Conservation (phyloP, 805 yeast species). For the Metschnikowia amazonensis region DNA sequence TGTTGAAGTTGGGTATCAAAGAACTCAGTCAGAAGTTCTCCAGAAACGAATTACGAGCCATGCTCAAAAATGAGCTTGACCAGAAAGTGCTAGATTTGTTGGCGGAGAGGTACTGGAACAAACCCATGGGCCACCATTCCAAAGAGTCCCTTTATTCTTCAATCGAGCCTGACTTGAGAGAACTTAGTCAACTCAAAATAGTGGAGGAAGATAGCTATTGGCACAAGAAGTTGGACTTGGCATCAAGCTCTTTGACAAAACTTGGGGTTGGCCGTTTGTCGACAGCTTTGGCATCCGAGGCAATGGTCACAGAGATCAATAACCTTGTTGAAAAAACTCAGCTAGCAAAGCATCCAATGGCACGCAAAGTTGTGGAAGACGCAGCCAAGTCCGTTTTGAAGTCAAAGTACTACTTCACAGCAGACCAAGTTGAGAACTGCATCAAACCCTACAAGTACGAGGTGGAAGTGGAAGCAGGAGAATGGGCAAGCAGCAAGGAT, state of each 20-base stretch:
- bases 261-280: slow-evolving; percentile 91
- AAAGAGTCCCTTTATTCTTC: slow-evolving; percentile 13
- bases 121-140: slow-evolving; percentile 36
- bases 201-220: slow-evolving; percentile 71
- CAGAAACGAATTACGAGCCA: slow-evolving; percentile 71
- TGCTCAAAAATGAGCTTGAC: slow-evolving; percentile 80
- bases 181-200: slow-evolving; percentile 49
- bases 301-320: slow-evolving; percentile 72
- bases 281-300: slow-evolving; percentile 76
- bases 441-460: slow-evolving; percentile 97
- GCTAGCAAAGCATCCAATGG: slow-evolving; percentile 80
- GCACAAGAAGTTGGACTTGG: slow-evolving; percentile 81
- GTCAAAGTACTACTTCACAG: slow-evolving; percentile 79
- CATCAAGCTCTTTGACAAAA: slow-evolving; percentile 82
- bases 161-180: slow-evolving; percentile 49
- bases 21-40: slow-evolving; percentile 82
- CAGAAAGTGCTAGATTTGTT: slow-evolving; percentile 82
- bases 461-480: slow-evolving; percentile 92
- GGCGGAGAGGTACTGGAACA: slow-evolving; percentile 92
- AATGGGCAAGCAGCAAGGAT: slow-evolving; percentile 80
- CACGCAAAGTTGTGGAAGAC: slow-evolving; percentile 73
- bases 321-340: slow-evolving; percentile 71
- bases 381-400: slow-evolving; percentile 80
- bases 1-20: slow-evolving; percentile 79
- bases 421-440: slow-evolving; percentile 98